phyloP scores from a whole-genome alignment of 768 basidiomycete species.

The Kwoniella botswanensis region DNA sequence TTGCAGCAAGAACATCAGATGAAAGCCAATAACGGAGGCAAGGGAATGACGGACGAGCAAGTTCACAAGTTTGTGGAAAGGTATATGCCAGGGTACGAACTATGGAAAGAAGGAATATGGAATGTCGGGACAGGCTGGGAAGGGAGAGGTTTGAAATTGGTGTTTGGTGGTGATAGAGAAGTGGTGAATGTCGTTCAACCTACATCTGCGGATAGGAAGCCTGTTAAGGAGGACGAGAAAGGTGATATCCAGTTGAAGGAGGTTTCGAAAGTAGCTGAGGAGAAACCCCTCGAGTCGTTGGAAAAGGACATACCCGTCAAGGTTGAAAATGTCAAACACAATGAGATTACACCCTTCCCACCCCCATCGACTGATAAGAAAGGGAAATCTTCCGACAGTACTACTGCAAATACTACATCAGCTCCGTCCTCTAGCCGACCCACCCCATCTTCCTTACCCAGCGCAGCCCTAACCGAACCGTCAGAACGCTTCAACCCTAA shows the following conservation, averaged over 20 bases:
- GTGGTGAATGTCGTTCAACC: constrained; percentile 16
- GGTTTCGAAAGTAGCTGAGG: background rate
- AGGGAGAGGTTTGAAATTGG: constrained; percentile 35
- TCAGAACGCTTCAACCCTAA: constrained; percentile 45
- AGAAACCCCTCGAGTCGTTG: background rate
- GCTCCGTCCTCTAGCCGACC: background rate
- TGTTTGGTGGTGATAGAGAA: constrained; percentile 36
- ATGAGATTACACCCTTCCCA: constrained; percentile 13
- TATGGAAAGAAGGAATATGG: constrained; percentile 73
- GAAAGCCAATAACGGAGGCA: constrained; percentile 83
- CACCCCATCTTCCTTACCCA: background rate
- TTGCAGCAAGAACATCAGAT: constrained; percentile 86
- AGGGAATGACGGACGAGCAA: constrained; percentile 86
- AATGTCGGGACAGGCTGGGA: constrained; percentile 28
- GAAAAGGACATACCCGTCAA: background rate
- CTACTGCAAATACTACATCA: background rate
- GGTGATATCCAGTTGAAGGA: constrained; percentile 7
- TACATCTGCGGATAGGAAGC: background rate
- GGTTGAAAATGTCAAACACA: background rate
- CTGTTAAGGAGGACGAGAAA: constrained; percentile 7
- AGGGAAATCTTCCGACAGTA: background rate
- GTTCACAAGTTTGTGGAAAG: constrained; percentile 81
- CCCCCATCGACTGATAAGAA: background rate
- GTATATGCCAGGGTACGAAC: constrained; percentile 92
- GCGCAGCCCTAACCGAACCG: background rate